Evolutionary conservation across 2,329 filamentous ascomycete genomes (phyloP), one percentile per base, ranked within the genome.

Genomic region (Aspergillus flavus): DNA sequence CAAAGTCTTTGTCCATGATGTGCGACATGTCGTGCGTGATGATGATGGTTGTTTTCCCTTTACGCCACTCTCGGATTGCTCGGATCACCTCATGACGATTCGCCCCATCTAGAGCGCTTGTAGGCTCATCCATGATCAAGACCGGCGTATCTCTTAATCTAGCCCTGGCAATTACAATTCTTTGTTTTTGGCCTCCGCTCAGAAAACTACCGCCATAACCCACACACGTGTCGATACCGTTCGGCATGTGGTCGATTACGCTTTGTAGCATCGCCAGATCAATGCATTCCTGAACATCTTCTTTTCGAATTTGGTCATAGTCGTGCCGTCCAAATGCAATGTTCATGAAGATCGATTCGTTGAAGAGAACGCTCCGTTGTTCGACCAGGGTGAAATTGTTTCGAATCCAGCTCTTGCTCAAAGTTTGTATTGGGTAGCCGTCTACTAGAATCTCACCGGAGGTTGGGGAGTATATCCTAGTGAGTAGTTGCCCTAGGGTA

Each of bases 1-100:
- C 85, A 65, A 90, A 94, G 66, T 98, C 93, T 0, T 88, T 76
- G 0, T 87, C 79, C 5, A 80, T 75, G 11, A 98, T 94, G 68
- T 94, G 91, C 0, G 87, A 85, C 36, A 95, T 85, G 67, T 98
- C 93, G 72, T 98, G 94, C 0, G 95, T 97, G 70, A 98, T 94
- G 68, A 98, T 87, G 58, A 98, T 91, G 0, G 94, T 98, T 0
- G 94, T 97, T 74, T 92, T 95, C 0, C 86, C 89, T 41, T 79
- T 81, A 26, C 95, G 85, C 94, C 93, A 97, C 23, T 84, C 73
- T 9, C 92, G 85, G 58, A 97, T 89, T 0, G 89, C 87, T 48
- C 91, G 86, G 83, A 96, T 89, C 43, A 97, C 85, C 14, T 88
- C 76, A 0, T 79, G 79, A 64, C 89, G 86, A 61, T 86, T 94